Base-by-base conservation (phyloP, 1,139 yeast species). In the Hansenula sp. region DNA sequence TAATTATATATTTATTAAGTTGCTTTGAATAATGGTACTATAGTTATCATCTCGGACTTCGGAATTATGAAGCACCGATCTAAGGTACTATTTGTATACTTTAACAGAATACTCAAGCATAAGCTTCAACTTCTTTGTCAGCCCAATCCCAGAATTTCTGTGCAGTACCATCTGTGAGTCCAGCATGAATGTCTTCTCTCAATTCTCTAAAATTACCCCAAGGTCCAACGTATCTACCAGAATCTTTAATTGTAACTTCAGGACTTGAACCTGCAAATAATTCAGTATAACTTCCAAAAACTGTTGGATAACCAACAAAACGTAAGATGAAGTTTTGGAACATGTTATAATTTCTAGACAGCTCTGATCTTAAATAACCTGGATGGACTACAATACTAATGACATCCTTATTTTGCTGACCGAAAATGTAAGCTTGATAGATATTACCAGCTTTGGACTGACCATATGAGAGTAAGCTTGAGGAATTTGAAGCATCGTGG, bases 381-480 rank as follows among this genome's bases (percentile, higher is more conserved):
- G 32, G 32, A 51, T 74, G 55, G 4, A 44, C 50, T n/a, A 50
- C 34, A 22, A 73, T 62, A 3, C 61, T 57, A 6, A 54, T 50
- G 13, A 57, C 44, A 4, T 57, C 60, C 4, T 62, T 57, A 44
- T 72, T 68, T 29, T 56, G 49, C 19, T 55, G 51, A 2, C 69
- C 59, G 73, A 76, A 75, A 12, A 64, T 58, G 13, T 62, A 56
- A 0, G 75, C 66, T 47, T 70, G 73, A 37, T 65, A 59, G 19
- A 69, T 56, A 43, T 66, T 65, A 30, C 67, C 62, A 2, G 77
- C 75, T 55, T 77, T 77, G 32, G 75, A 65, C 51, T 73, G 77
- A 1, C 73, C 78, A 47, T 71, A 72, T 2, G 43, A 27, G 21
- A 24, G 32, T 34, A 32, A 19, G 4, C 45, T 39, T 1, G 24